A percentile compares a stretch with the other conserved stretches of the same genome.
phyloP scores from a whole-genome alignment of 1,284 basidiomycete species.

The Pyrrhoderma lamaoense region DNA sequence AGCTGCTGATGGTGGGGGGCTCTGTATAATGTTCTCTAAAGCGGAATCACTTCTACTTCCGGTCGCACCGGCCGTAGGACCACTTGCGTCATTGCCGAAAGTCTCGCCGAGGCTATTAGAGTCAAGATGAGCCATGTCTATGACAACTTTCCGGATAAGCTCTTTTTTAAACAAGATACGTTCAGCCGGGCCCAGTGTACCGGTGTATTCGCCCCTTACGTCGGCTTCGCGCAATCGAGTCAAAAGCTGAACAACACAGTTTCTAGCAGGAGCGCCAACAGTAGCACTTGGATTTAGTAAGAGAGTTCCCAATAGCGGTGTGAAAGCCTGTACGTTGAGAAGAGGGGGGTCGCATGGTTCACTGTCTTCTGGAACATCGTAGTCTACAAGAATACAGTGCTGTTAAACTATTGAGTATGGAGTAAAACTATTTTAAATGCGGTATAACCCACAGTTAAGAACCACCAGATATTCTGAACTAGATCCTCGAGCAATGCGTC shows the following conservation, averaged over 20 bases:
- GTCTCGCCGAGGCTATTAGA: conserved; percentile 25
- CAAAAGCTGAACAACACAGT: conserved; percentile 74
- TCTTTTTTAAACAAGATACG: conserved; percentile 69
- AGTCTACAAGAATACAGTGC: conserved; percentile 19
- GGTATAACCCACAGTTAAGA: conserved; percentile 59
- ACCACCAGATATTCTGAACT: conserved; percentile 89
- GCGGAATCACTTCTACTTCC: background rate
- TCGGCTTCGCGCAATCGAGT: conserved; percentile 53
- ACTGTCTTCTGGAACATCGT: conserved; percentile 18
- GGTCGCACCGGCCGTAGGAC: conserved; percentile 18
- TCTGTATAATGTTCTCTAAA: background rate
- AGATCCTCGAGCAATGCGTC: conserved; percentile 84
- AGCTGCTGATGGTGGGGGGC: conserved; percentile 13
- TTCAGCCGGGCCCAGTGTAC: conserved; percentile 49
- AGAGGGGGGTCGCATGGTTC: conserved; percentile 27
- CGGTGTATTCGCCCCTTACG: conserved; percentile 25
- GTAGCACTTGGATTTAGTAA: conserved; percentile 74
- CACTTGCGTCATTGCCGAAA: conserved; percentile 26
- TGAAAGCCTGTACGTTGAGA: conserved; percentile 82
- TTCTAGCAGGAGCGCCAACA: conserved; percentile 69
- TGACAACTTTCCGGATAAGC: conserved; percentile 76
- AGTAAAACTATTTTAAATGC: conserved; percentile 18
- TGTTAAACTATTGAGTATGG: background rate
- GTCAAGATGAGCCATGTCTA: conserved; percentile 81
- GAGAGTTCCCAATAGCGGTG: conserved; percentile 84